Conservation (phyloP, 2,329 filamentous ascomycete genomes). For the Fusarium marasasianum region DNA sequence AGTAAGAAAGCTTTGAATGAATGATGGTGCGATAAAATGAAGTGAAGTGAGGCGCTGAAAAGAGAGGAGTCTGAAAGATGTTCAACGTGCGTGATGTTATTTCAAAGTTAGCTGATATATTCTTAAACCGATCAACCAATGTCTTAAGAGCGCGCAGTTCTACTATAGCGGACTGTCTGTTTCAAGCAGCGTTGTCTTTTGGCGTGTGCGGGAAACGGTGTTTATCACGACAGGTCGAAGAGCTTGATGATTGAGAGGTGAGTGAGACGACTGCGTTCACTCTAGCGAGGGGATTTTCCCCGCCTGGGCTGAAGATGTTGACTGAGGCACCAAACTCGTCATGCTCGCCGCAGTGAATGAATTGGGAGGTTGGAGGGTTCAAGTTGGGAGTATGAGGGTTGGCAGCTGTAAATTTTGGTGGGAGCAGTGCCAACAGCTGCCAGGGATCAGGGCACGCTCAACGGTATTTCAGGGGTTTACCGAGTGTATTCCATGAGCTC, state of each 20-base stretch:
- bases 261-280: neutral
- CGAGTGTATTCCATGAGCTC: neutral
- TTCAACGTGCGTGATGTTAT: neutral
- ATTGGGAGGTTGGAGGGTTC: neutral
- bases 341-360: neutral
- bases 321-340: conserved; percentile 5
- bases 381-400: neutral
- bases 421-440: conserved; percentile 18
- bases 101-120: neutral
- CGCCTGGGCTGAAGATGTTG: neutral
- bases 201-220: conserved; percentile 1
- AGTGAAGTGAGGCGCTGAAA: neutral
- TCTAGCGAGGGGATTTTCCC: neutral
- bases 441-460: neutral
- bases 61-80: neutral
- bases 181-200: neutral
- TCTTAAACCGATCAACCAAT: neutral
- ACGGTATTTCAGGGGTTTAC: neutral
- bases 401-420: conserved; percentile 5
- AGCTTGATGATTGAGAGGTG: neutral
- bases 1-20: neutral
- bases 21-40: neutral
- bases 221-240: conserved; percentile 2
- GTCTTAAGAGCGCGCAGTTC: neutral
- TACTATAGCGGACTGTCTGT: neutral